phyloP scores from a whole-genome alignment of 805 yeast genomes.

The Dipodascopsis tothii region DNA sequence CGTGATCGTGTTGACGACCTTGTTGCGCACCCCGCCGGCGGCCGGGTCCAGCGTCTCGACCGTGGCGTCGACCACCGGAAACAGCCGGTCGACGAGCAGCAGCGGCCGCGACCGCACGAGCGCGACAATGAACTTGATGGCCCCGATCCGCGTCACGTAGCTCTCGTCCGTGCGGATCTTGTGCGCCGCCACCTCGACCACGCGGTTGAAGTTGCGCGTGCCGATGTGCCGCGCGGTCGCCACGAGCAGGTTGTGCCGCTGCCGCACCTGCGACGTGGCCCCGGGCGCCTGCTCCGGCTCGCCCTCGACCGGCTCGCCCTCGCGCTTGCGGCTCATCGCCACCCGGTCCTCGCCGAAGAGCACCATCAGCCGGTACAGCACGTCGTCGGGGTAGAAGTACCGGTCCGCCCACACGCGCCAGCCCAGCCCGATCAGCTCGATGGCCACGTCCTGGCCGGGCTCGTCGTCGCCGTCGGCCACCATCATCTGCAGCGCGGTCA shows the following conservation, averaged over 20 bases:
- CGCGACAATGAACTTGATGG: slow-evolving; percentile 12
- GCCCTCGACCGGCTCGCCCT: not conserved
- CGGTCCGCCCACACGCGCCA: slow-evolving; percentile 21
- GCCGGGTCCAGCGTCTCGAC: slow-evolving; percentile 19
- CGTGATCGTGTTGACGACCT: slow-evolving; percentile 17
- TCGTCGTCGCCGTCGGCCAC: not conserved
- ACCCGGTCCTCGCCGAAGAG: slow-evolving; percentile 12
- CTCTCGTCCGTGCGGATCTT: slow-evolving; percentile 8
- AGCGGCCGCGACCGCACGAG: slow-evolving; percentile 9
- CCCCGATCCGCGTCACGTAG: slow-evolving; percentile 17
- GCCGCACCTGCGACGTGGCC: slow-evolving; percentile 1
- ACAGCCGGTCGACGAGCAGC: slow-evolving; percentile 15
- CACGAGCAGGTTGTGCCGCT: slow-evolving; percentile 13
- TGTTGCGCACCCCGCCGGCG: slow-evolving; percentile 13
- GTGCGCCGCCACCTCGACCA: slow-evolving; percentile 13
- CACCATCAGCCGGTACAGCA: slow-evolving; percentile 4
- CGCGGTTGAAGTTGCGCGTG: slow-evolving; percentile 10
- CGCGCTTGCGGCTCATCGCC: slow-evolving; percentile 2
- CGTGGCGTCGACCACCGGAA: slow-evolving; percentile 20
- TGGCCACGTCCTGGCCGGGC: slow-evolving; percentile 12
- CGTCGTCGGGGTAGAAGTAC: slow-evolving; percentile 5
- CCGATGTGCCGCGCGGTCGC: slow-evolving; percentile 6
- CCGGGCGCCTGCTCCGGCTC: not conserved
- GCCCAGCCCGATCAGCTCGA: slow-evolving; percentile 17
- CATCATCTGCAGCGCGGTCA: slow-evolving; percentile 8